These are phyloP conservation scores for Trichoderma simmonsii DNA, from an alignment of 2,329 filamentous ascomycete species.

Conservation along the genomic window DNA sequence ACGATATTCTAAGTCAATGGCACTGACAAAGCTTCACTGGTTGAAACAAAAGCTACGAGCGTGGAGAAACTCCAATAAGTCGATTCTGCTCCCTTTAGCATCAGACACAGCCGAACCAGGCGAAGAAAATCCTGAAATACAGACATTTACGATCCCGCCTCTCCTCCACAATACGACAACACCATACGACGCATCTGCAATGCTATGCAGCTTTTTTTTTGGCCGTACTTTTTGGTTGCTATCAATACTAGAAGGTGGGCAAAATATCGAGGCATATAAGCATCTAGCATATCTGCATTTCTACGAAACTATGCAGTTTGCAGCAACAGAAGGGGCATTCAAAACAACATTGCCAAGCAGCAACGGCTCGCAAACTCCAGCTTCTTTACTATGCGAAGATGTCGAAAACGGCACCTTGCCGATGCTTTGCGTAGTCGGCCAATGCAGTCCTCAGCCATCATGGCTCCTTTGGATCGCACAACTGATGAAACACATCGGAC, in stretches of 20 bases:
- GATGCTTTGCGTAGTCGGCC: constrained; percentile 4
- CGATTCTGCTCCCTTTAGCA: not conserved
- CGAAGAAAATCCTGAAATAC: not conserved
- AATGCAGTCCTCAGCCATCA: not conserved
- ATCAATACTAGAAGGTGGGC: not conserved
- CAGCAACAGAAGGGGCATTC: not conserved
- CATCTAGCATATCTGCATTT: not conserved
- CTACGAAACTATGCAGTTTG: not conserved
- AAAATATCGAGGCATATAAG: not conserved
- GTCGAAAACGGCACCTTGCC: not conserved
- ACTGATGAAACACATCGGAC: not conserved
- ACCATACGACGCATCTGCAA: not conserved
- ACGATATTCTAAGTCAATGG: not conserved
- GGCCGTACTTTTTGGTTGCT: not conserved
- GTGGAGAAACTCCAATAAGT: not conserved
- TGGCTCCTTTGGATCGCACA: constrained; percentile 7
- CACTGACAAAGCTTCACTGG: not conserved
- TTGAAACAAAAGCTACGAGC: not conserved
- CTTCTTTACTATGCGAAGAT: not conserved
- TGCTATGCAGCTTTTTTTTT: not conserved
- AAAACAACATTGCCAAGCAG: not conserved
- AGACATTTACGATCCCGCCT: not conserved
- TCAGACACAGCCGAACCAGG: not conserved
- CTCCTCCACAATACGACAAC: not conserved
- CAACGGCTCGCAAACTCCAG: not conserved